Base-by-base conservation (phyloP, 2,329 filamentous ascomycete genomes). In the Cyclaneusma minus region DNA sequence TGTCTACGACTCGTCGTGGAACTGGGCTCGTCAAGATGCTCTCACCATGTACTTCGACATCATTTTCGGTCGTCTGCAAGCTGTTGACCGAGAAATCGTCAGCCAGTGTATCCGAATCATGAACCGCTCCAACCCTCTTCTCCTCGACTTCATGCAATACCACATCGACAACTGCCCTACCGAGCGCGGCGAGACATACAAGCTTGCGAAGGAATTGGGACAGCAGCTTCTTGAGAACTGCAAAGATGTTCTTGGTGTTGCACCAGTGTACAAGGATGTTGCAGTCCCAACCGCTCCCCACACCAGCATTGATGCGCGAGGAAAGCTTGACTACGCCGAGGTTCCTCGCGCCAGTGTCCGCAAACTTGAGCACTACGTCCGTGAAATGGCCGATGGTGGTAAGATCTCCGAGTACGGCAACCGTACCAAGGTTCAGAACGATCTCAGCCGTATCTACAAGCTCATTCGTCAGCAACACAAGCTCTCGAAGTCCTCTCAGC, bases 381-480 rank as follows among this genome's bases (percentile, higher is more conserved):
- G 82, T 48, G 84, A 95, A 52, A 95, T 98, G 89, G 87, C 87
- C 7, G 85, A 94, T 41, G 89, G 89, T 35, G 89, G 89, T 47
- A 95, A 94, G 57, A 91, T 98, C 42, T 93, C 87, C 16, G 89
- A 98, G 53, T 98, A 98, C 50, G 89, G 87, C 48, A 95, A 93
- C 60, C 77, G 89, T 22, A 89, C 85, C 38, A 98, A 95, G 66
- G 89, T 98, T 17, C 89, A 95, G 55, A 91, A 84, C 47, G 89
- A 95, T 48, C 65, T 98, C 21, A 76, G 80, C 47, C 81, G 81
- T 41, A 89, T 98, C 44, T 95, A 95, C 66, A 94, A 91, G 63
- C 72, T 98, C 47, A 95, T 98, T 54, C 85, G 87, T 58, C 83
- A 94, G 53, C 89, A 98, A 57, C 84, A 95, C 62, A 93, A 89